Percentiles rank a stretch among this genome's conserved stretches.
phyloP scores from a whole-genome alignment of 2,329 filamentous ascomycete genomes.

The Monilinia polystroma region DNA sequence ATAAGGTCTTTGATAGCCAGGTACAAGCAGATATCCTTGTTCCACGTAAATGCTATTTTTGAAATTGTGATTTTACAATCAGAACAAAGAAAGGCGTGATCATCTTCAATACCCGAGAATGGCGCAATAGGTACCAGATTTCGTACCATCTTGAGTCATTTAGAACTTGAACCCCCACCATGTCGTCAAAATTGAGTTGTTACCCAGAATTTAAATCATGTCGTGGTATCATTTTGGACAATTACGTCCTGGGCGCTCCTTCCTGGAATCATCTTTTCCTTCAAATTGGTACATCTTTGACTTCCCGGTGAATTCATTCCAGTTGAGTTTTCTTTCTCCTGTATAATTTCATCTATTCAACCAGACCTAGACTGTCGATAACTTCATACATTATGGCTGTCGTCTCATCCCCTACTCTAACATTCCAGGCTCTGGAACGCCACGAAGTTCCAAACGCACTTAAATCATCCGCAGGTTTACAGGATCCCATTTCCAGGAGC shows the following conservation, averaged over 20 bases:
- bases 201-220: neutral
- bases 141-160: conserved; percentile 21
- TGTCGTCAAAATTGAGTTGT: neutral
- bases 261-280: conserved; percentile 7
- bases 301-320: conserved; percentile 2
- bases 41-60: neutral
- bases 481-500: neutral
- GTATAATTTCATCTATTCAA: neutral
- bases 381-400: conserved; percentile 23
- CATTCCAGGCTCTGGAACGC: conserved; percentile 8
- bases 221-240: conserved; percentile 16
- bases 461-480: conserved; percentile 6
- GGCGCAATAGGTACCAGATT: conserved; percentile 16
- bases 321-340: neutral
- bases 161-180: neutral
- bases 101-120: conserved; percentile 18
- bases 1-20: neutral
- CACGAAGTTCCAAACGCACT: neutral
- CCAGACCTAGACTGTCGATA: neutral
- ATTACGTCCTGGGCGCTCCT: conserved; percentile 14
- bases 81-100: conserved; percentile 23
- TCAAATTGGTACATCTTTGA: conserved; percentile 12
- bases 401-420: conserved; percentile 23
- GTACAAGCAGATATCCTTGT: neutral
- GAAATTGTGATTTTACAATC: conserved; percentile 10